Evolutionary conservation across 1,139 yeast genomes (phyloP).

Genomic region (Hansenula lynferdii): DNA sequence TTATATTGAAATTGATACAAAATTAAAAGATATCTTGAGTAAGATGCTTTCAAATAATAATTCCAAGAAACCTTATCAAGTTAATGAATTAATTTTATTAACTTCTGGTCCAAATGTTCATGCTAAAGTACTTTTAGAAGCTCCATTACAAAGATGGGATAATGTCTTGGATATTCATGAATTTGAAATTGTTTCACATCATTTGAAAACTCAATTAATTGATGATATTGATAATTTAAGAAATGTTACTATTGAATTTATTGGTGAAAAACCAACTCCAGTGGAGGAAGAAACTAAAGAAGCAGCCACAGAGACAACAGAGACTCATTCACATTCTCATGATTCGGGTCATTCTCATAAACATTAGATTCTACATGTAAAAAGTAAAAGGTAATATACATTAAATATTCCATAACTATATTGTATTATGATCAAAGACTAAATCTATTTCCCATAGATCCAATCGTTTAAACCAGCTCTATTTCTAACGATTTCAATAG

Average conservation of each 20-base stretch:
- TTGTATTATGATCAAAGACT: too few species aligned
- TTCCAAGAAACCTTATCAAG: slow-evolving; percentile 31
- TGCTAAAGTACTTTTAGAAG: slow-evolving; percentile 34
- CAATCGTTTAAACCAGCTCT: slow-evolving; percentile 90
- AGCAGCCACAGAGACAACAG: slow-evolving; percentile 10
- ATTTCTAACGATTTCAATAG: slow-evolving; percentile 92
- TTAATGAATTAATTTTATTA: slow-evolving; percentile 49
- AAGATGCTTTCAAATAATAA: slow-evolving; percentile 31
- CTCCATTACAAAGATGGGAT: slow-evolving; percentile 38
- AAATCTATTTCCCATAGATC: slow-evolving; percentile 42
- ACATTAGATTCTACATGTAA: too few species aligned
- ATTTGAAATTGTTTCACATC: slow-evolving; percentile 39
- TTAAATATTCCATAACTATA: not conserved
- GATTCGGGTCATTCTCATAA: slow-evolving; percentile 22
- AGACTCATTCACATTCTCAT: slow-evolving; percentile 20
- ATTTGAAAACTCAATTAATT: slow-evolving; percentile 21
- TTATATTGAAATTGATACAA: slow-evolving; percentile 33
- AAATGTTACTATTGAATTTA: slow-evolving; percentile 28
- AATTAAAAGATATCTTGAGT: slow-evolving; percentile 30
- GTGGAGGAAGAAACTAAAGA: too few species aligned
- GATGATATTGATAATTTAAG: slow-evolving; percentile 26
- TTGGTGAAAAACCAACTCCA: slow-evolving; percentile 26
- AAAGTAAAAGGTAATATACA: too few species aligned
- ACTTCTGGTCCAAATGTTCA: slow-evolving; percentile 69
- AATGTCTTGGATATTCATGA: slow-evolving; percentile 38